Evolutionary conservation across 441 rosid genomes (phyloP).

Genomic region (Manihot esculenta): DNA sequence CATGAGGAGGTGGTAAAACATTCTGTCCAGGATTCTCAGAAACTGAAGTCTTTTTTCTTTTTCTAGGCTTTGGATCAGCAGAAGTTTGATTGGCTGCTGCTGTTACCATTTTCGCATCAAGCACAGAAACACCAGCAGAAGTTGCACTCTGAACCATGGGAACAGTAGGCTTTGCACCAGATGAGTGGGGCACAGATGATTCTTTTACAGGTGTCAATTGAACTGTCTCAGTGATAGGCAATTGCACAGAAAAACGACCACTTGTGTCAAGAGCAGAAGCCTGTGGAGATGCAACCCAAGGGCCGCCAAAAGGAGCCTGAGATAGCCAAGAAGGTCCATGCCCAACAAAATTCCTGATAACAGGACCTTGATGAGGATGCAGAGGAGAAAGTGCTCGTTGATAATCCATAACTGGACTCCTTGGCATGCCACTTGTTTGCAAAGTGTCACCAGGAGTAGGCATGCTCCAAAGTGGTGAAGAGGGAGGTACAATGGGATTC

Average conservation of each 20-base stretch:
- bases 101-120: slow-evolving; percentile 48
- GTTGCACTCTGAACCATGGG: slow-evolving; percentile 42
- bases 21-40: slow-evolving; percentile 50
- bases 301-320: slow-evolving; percentile 62
- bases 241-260: slow-evolving; percentile 52
- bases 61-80: slow-evolving; percentile 66
- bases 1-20: slow-evolving; percentile 45
- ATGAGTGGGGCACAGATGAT: slow-evolving; percentile 42
- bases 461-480: slow-evolving; percentile 92
- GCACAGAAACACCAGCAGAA: slow-evolving; percentile 42
- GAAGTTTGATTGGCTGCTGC: slow-evolving; percentile 52
- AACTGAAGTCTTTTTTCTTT: slow-evolving; percentile 62
- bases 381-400: slow-evolving; percentile 66
- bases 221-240: slow-evolving; percentile 58
- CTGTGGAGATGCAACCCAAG: slow-evolving; percentile 78
- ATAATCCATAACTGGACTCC: slow-evolving; percentile 61
- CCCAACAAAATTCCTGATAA: slow-evolving; percentile 60
- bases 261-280: slow-evolving; percentile 55
- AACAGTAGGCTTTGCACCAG: slow-evolving; percentile 46
- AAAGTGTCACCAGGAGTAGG: slow-evolving; percentile 57
- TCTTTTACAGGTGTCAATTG: slow-evolving; percentile 65
- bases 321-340: slow-evolving; percentile 74
- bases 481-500: slow-evolving; percentile 66
- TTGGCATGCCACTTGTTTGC: slow-evolving; percentile 60
- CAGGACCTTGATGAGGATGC: slow-evolving; percentile 70